Base-by-base conservation (phyloP, 2,329 filamentous ascomycete species). In the Botrytis elliptica region DNA sequence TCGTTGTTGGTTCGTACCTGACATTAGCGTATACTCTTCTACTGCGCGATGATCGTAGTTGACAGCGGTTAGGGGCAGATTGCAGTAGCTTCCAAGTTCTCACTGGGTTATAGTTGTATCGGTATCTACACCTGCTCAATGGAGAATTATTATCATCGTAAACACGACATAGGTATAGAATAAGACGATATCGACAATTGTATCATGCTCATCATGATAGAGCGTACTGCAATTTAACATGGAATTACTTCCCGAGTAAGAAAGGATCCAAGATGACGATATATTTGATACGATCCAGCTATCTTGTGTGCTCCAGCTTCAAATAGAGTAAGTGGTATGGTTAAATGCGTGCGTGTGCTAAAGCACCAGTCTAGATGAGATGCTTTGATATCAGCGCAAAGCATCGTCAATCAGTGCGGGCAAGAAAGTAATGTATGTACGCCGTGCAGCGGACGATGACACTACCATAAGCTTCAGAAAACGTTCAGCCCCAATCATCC, bases 1-100 rank as follows among this genome's bases (percentile, higher is more conserved):
- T 68, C 71, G 73, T 67, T 68, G 68, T 60, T 73, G 68, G 68
- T 74, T 75, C 73, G 76, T 77, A 77, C 76, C 76, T 77, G 76
- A 57, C 75, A 76, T 75, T 77, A 77, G 73, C 70, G 73, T 63
- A 40, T n/a, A 63, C n/a, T 67, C 49, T 74, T 63, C 44, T 33
- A 49, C 52, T 62, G 69, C 69, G 69, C 69, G 69, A 74, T 72
- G 73, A 74, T 74, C 73, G 73, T 67, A 57, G 59, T 69, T 73
- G 64, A 72, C 70, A 72, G 73, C 70, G 70, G 57, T 60, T 70
- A 70, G 63, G 71, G 55, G 52, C 71, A 42, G 40, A 52, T 59
- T 73, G 62, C 62, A 59, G 62, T 67, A 67, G 49, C 42, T 67
- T 29, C 52, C 4, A 29, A n/a, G n/a, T 57, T 49, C 22, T 72